Base-by-base conservation (phyloP, 73 alveolate genomes). In the Blepharisma japonicum region DNA sequence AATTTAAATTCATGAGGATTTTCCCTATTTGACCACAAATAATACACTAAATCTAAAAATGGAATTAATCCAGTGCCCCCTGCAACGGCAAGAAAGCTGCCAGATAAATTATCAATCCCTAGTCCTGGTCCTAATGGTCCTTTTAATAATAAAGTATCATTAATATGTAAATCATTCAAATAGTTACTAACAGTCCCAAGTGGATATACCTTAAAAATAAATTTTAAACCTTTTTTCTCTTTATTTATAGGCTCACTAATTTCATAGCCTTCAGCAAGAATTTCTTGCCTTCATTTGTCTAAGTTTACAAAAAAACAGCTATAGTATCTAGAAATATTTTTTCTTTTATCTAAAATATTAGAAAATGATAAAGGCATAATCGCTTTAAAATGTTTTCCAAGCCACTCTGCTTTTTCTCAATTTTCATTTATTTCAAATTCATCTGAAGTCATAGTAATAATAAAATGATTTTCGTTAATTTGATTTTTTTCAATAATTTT, bases 51-150 rank as follows among this genome's bases (percentile, higher is more conserved):
- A 25, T 61, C 74, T 25, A 61, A 25, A 25, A 61, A 61, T 14
- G 74, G 74, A 61, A 61, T 39, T 20, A 61, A 39, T 61, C 74
- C 74, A 61, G 74, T 61, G 23, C 74, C 74, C 23, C 74, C 74
- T 14, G 49, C 74, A 61, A 61, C 18, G 11, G 74, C 74, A n/a
- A 61, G 39, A 61, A 14, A 61, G 23, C 23, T 61, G n/a, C 74
- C 74, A 20, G 14, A 8, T 9, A 61, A 61, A 61, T 39, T 61
- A 14, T 25, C 18, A 14, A 61, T n/a, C 74, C 14, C 11, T 25
- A 61, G 47, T 8, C 74, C 74, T 2, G 74, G 74, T 20, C 74
- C 74, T 9, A 61, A 39, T 1, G 74, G 74, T 20, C 74, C 74
- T 61, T 25, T 14, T 9, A 61, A 9, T 61, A 61, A 20, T 14